A percentile compares a stretch with the other conserved stretches of the same genome.
These are phyloP conservation scores for Xylariales sp. DNA, from an alignment of 2,329 filamentous ascomycete species.

Conservation along the genomic window DNA sequence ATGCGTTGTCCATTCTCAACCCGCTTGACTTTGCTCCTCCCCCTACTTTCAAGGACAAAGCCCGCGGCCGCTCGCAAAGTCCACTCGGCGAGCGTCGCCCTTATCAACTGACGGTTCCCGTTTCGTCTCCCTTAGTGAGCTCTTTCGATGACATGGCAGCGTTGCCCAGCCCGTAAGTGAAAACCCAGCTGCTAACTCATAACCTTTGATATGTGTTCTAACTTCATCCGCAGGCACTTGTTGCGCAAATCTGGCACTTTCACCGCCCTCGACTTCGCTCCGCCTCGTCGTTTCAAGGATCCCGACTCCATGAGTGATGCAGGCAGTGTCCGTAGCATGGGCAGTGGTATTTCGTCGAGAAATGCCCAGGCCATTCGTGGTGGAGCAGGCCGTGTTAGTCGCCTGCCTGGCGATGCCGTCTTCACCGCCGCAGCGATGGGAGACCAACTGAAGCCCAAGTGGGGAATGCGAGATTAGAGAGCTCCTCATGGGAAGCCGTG, in stretches of 20 bases:
- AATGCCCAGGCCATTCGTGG: constrained; percentile 69
- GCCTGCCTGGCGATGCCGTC: constrained; percentile 75
- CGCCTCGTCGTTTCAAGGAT: constrained; percentile 69
- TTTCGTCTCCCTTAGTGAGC: constrained; percentile 73
- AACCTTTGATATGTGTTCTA: too few species aligned
- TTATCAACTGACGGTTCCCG: constrained; percentile 69
- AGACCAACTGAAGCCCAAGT: constrained; percentile 55
- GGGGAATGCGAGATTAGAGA: constrained; percentile 46
- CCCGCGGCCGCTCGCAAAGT: constrained; percentile 63
- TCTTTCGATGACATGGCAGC: constrained; percentile 81
- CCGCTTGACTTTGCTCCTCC: constrained; percentile 87
- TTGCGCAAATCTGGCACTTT: constrained; percentile 76
- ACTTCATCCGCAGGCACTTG: constrained; percentile 61
- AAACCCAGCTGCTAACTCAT: too few species aligned
- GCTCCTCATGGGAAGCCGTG: constrained; percentile 4
- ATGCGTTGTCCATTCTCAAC: constrained; percentile 64
- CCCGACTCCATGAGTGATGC: constrained; percentile 58
- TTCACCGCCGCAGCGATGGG: constrained; percentile 68
- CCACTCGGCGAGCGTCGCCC: constrained; percentile 61
- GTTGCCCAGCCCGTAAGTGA: constrained; percentile 88
- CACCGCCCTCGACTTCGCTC: constrained; percentile 75
- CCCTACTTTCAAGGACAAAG: constrained; percentile 59
- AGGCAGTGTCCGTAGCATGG: constrained; percentile 67
- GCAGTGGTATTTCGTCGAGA: constrained; percentile 69
- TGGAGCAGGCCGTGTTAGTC: constrained; percentile 82